Conservation (phyloP, 352 stramenopile genomes). For the Globisporangium takayamanum region DNA sequence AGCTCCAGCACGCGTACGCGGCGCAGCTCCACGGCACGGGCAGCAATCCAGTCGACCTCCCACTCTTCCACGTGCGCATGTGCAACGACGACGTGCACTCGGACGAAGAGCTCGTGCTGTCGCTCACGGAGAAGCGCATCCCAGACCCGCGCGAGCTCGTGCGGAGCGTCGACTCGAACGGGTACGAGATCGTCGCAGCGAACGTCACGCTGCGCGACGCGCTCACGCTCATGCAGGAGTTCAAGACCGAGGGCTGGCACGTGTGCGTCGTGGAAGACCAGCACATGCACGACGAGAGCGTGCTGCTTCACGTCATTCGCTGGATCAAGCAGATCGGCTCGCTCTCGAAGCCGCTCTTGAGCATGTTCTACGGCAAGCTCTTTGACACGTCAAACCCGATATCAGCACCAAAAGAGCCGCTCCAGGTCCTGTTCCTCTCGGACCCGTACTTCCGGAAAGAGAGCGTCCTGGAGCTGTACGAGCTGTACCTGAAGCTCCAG, state of each 20-base stretch:
- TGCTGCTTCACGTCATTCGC: constrained; percentile 52
- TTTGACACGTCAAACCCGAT: constrained; percentile 34
- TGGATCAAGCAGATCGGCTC: constrained; percentile 71
- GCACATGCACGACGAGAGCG: constrained; percentile 66
- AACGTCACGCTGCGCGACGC: constrained; percentile 55
- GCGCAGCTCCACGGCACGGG: constrained; percentile 6
- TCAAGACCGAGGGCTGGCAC: constrained; percentile 78
- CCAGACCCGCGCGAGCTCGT: constrained; percentile 50
- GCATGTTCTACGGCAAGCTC: constrained; percentile 63
- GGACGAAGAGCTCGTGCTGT: constrained; percentile 94
- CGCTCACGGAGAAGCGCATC: constrained; percentile 78
- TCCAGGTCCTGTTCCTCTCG: constrained; percentile 89
- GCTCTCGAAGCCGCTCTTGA: constrained; percentile 52
- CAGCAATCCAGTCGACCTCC: constrained; percentile 16
- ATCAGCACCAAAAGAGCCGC: constrained; percentile 52
- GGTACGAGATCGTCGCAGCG: constrained; percentile 54
- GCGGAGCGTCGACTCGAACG: constrained; percentile 66
- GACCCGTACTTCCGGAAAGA: constrained; percentile 95
- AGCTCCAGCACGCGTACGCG: constrained; percentile 17
- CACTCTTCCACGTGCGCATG: constrained; percentile 88
- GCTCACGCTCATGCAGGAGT: constrained; percentile 64
- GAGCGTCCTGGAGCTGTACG: constrained; percentile 86
- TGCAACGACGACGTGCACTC: constrained; percentile 99
- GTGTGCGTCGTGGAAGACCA: constrained; percentile 71
- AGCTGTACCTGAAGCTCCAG: constrained; percentile 93